Percentiles rank a stretch among this genome's conserved stretches.
Conservation (phyloP, 257 asterid genomes). For the Nicotiana tomentosiformis region DNA sequence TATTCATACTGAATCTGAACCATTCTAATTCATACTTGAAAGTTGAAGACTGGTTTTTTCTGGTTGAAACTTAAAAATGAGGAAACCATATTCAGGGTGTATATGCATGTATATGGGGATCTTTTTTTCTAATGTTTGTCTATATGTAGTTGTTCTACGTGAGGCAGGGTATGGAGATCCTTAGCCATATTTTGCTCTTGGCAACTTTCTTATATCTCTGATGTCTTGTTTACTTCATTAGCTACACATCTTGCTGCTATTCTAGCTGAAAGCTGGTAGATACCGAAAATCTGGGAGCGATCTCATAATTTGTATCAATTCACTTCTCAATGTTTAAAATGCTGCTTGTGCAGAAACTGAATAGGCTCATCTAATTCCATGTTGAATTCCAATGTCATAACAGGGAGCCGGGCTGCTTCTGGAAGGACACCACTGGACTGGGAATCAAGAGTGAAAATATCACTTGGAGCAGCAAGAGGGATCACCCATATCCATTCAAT, state of each 20-base stretch:
- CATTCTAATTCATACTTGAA: background rate
- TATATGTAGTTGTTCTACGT: background rate
- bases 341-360: background rate
- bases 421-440: constrained; percentile 72
- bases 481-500: constrained; percentile 61
- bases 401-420: constrained; percentile 49
- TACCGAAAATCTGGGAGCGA: background rate
- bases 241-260: background rate
- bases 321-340: background rate
- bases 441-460: constrained; percentile 73
- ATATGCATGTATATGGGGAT: background rate
- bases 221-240: background rate
- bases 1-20: background rate
- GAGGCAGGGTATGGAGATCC: background rate
- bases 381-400: background rate
- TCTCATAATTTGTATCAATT: background rate
- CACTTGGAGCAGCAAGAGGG: constrained; percentile 81
- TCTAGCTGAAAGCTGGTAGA: background rate
- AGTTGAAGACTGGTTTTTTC: background rate
- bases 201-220: background rate
- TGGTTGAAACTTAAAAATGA: background rate
- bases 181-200: background rate
- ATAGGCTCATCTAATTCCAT: background rate
- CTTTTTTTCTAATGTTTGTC: background rate
- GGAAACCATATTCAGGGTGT: background rate